phyloP scores from a whole-genome alignment of 306 rosid genomes.

The Cucumis melo region DNA sequence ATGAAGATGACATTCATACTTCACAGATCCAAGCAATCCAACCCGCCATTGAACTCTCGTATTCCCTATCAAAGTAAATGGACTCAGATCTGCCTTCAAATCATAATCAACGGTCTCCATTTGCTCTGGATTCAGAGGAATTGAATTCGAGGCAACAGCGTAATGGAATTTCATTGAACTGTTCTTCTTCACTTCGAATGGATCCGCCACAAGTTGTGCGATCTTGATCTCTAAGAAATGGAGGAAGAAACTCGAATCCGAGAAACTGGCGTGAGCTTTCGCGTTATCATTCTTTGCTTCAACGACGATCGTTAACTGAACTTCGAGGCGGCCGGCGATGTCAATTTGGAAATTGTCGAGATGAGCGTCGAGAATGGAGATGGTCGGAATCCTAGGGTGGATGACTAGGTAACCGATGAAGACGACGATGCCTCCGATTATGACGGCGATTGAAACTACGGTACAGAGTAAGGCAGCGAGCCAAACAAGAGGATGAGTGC shows the following conservation, averaged over 20 bases:
- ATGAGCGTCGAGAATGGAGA: constrained; percentile 33
- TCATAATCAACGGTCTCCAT: constrained; percentile 31
- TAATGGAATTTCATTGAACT: constrained; percentile 20
- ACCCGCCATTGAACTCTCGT: constrained; percentile 50
- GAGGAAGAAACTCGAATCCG: constrained; percentile 29
- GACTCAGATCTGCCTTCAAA: constrained; percentile 29
- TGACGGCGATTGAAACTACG: constrained; percentile 33
- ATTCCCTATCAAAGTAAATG: constrained; percentile 42
- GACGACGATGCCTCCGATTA: constrained; percentile 33
- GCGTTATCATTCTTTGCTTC: constrained; percentile 58
- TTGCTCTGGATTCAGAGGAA: constrained; percentile 39
- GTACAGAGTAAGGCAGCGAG: constrained; percentile 45
- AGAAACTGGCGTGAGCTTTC: constrained; percentile 58
- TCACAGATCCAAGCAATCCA: constrained; percentile 47
- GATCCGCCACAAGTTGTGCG: constrained; percentile 27
- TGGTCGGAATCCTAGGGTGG: constrained; percentile 64
- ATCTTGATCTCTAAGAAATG: constrained; percentile 35
- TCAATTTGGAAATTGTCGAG: constrained; percentile 28
- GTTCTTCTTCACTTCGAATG: constrained; percentile 44
- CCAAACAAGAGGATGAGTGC: constrained; percentile 51
- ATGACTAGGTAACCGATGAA: constrained; percentile 46
- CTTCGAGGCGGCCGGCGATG: constrained; percentile 36
- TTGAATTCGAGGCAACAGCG: constrained; percentile 23
- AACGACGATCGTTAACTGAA: constrained; percentile 25
- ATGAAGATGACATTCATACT: constrained; percentile 33